Percentiles rank a stretch among this genome's conserved stretches.
These are phyloP conservation scores for Debaryomyces robertsiae DNA, from an alignment of 1,139 yeast genomes.

Conservation along the genomic window DNA sequence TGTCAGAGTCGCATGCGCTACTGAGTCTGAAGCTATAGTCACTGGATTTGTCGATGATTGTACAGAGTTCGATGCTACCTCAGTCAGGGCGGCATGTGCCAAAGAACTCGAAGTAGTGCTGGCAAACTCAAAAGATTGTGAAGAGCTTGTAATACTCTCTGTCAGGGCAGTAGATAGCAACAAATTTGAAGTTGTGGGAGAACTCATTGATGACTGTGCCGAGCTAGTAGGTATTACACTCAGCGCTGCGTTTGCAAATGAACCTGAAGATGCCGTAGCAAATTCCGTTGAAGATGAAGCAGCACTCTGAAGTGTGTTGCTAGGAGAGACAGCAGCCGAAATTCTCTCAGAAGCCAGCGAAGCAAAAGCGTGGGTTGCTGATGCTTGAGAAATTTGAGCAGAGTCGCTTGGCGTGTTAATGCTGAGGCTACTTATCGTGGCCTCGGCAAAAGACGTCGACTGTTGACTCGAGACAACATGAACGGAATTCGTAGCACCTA, in stretches of 20 bases:
- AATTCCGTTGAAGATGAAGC: neutral
- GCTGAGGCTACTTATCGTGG: neutral
- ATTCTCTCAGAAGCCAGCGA: constrained; percentile 8
- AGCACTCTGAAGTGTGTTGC: neutral
- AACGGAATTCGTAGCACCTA: neutral
- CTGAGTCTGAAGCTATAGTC: no score
- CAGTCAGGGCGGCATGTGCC: no score
- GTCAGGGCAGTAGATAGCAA: no score
- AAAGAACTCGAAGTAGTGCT: no score
- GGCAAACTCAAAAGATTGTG: no score
- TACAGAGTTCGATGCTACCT: constrained; percentile 11
- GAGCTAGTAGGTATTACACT: neutral
- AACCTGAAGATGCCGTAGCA: neutral
- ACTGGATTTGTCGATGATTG: no score
- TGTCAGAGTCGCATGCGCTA: no score
- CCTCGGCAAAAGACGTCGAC: constrained; percentile 1
- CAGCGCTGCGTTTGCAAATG: neutral
- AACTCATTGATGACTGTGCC: constrained; percentile 3
- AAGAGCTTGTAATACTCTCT: no score
- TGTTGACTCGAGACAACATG: neutral
- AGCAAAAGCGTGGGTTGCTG: neutral
- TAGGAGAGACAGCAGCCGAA: constrained; percentile 10
- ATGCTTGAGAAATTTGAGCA: neutral
- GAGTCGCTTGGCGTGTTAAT: neutral
- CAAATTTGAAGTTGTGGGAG: no score